These are phyloP conservation scores for Botrytis squamosa DNA, from an alignment of 2,329 filamentous ascomycete genomes.

Conservation along the genomic window DNA sequence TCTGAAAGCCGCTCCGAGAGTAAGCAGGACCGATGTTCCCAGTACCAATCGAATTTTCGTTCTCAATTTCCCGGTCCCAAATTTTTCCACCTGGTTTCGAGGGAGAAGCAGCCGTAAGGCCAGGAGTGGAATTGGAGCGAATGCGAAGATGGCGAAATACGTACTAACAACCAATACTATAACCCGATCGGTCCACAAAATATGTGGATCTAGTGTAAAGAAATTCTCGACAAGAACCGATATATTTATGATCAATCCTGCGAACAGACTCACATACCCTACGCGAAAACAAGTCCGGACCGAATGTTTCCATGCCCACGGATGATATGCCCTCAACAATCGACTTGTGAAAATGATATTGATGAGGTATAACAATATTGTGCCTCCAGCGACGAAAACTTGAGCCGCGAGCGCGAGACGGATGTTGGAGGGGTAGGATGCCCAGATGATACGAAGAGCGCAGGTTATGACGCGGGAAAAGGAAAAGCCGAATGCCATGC, in stretches of 20 bases:
- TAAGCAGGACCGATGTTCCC: constrained; percentile 56
- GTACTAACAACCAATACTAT: constrained; percentile 46
- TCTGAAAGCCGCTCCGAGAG: constrained; percentile 55
- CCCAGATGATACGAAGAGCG: constrained; percentile 49
- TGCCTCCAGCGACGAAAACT: constrained; percentile 36
- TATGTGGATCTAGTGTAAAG: constrained; percentile 46
- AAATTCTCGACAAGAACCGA: constrained; percentile 29
- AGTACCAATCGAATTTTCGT: constrained; percentile 66
- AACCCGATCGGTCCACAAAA: constrained; percentile 58
- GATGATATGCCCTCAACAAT: constrained; percentile 67
- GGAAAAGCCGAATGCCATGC: constrained; percentile 57
- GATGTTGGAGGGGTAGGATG: background rate
- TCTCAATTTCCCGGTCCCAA: constrained; percentile 64
- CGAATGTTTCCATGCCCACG: constrained; percentile 62
- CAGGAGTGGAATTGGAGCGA: constrained; percentile 53
- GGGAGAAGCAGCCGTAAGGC: constrained; percentile 31
- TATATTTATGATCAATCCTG: constrained; percentile 63
- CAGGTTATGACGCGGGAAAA: constrained; percentile 52
- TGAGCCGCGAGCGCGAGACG: constrained; percentile 5
- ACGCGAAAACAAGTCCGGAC: constrained; percentile 40
- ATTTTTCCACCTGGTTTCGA: constrained; percentile 51
- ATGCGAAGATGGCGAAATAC: constrained; percentile 59
- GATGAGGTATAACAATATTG: constrained; percentile 71
- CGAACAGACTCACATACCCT: constrained; percentile 61
- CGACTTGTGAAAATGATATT: constrained; percentile 77